Conservation (phyloP, 345 rosid genomes). For the Melaleuca alternifolia region DNA sequence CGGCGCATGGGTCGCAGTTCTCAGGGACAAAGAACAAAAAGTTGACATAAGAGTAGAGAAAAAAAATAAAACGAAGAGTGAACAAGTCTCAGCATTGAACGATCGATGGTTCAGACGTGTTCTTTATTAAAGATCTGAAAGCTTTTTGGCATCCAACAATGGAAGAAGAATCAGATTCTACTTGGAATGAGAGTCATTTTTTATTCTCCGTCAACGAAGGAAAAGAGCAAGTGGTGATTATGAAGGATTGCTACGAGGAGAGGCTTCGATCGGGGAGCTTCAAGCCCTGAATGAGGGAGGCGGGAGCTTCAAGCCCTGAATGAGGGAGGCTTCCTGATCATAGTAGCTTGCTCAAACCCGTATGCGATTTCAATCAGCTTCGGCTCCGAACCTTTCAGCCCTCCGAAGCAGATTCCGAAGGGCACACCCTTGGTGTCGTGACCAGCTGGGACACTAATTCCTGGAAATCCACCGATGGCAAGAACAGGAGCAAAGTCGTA, state of each 20-base stretch:
- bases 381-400: conserved; percentile 59
- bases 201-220: background rate
- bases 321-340: conserved; percentile 46
- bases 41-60: too few species aligned
- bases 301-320: conserved; percentile 3
- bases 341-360: conserved; percentile 66
- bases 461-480: conserved; percentile 73
- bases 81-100: background rate
- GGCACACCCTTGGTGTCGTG: conserved; percentile 40
- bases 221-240: background rate
- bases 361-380: conserved; percentile 64
- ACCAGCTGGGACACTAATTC: conserved; percentile 63
- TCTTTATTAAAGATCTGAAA: background rate
- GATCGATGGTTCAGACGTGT: background rate
- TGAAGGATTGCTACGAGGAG: background rate
- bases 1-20: background rate
- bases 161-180: background rate
- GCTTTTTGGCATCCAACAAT: background rate
- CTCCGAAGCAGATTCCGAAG: conserved; percentile 58
- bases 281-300: conserved; percentile 31
- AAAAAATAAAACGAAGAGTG: too few species aligned
- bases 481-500: conserved; percentile 15
- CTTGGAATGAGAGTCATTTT: background rate
- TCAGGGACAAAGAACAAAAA: background rate
- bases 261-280: background rate